Evolutionary conservation across 2,329 filamentous ascomycete genomes (phyloP), one percentile per base, ranked within the genome.

Genomic region (Penicillium italicum): DNA sequence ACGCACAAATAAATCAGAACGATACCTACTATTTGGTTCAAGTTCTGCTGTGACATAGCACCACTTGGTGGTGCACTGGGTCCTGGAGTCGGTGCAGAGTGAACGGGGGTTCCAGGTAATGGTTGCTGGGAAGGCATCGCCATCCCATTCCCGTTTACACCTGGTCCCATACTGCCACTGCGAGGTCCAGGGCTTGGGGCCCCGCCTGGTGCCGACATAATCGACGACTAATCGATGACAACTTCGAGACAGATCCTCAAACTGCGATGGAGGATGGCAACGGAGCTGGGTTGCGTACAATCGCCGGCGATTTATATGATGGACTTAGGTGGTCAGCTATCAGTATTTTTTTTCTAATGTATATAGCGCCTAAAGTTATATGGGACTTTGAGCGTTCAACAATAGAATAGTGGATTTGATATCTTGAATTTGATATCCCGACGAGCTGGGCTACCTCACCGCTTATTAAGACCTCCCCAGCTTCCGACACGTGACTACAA

Each of bases 1-100:
- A 50, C 5, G 5, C 5, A 16, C 1, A 43, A 43, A 18, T 14
- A 16, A 18, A 50, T 18, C 38, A 56, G 41, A 56, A 34, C 14
- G 38, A 48, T 43, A 80, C 92, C 83, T 82, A 97, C 93, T 74
- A 97, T 97, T 66, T 96, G 91, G 67, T 97, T 97, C 1, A 97
- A 75, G 69, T 97, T 96, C 67, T 95, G 90, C 60, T 93, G 91
- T 2, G 88, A 91, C 76, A 91, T 86, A 14, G 71, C 70, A 38
- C 71, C 71, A 50, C 69, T 71, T 10, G 71, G 67, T 5, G 70
- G 68, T 31, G 67, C 69, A 24, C 68, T 62, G n/a, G 70, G 65
- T 6, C 69, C 66, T 5, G 73, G 74, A 45, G 78, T 70, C 55
- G 79, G 72, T 64, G 74, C 59, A 56, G 73, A 67, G 60, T 78